Evolutionary conservation across 352 stramenopile genomes (phyloP), one percentile per base, ranked within the genome.

Genomic region (Blastocystis sp.): DNA sequence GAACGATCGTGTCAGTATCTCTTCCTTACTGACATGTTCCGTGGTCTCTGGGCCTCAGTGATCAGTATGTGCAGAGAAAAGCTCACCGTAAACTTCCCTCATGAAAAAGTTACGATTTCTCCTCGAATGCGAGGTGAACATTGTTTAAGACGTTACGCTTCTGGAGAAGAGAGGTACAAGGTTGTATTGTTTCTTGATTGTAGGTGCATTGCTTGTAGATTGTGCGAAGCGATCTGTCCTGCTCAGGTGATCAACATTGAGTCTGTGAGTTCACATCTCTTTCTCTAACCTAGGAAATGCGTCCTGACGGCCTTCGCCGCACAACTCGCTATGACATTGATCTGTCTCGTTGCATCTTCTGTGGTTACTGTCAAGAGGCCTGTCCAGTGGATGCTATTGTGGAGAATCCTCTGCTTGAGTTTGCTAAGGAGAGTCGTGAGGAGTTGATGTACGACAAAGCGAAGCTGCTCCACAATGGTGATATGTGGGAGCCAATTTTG

Each of bases 271-370:
- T 90, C 79, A 92, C 91, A n/a, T 47, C 18, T 39, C 18, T 78
- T n/a, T n/a, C 3, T 87, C 16, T n/a, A 56, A 13, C 30, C 13
- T 90, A 87, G 75, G 96, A 99, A 91, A 93, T 95, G 76, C 95
- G 97, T 91, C 96, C 96, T 76, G 97, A 99, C 92, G 97, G 97
- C 62, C 96, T 95, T 45, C 94, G 97, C 91, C 95, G 97, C 92
- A 99, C 97, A 26, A 99, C 96, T 13, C 94, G 96, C 76, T 99
- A 99, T 93, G 97, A 99, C 92, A 99, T 99, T 91, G 97, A 99
- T 93, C 99, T 99, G 96, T 99, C 97, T 90, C 99, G 99, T 93
- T 99, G 97, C 92, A 99, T 99, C 92, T 99, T 98, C 93, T 99
- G 97, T 91, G 97, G 95, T 59, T 97, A 97, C 92, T 98, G 95